Evolutionary conservation across 257 asterid species (phyloP), one percentile per base, ranked within the genome.

Genomic region (Linderniella brevidens): DNA sequence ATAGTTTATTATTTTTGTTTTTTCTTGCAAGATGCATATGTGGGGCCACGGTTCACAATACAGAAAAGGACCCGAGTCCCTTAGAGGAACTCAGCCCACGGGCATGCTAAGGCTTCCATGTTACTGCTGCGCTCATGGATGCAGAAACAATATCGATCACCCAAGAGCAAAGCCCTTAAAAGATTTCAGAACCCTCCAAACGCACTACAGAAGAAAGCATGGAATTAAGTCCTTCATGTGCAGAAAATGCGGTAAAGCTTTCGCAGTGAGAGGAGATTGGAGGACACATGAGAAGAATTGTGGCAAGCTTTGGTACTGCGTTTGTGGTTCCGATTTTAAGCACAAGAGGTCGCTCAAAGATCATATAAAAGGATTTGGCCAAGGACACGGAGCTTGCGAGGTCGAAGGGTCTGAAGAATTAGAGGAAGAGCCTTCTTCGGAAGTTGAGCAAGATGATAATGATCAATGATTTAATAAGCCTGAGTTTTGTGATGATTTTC

Each of bases 1-100:
- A 13, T 38, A 19, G 9, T 40, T 40, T 19, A 36, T 36, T 11
- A 9, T 5, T 12, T 14, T 17, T 17, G 11, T 40, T 54, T 15
- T 17, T 35, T 8, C 11, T 13, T 42, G 48, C 36, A 69, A 86
- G 96, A 86, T 86, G 96, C 96, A 86, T 44, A 86, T 82, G 96
- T 86, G 96, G 96, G 96, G 96, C n/a, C 96, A 86, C 61, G 96
- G 96, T 4, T 86, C 96, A 6, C 93, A 86, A 32, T 86, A 86
- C 69, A 64, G 96, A 47, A 74, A 74, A 52, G 96, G 96, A 0
- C 96, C 96, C 0, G 96, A 86, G 52, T 86, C 96, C 0, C 68
- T 86, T 0, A 58, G 94, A n/a, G 96, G 96, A 17, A 72, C 82
- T 1, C 96, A 86, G 50, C 96, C 96, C 3, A 82, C 96, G 3